Conservation (phyloP, 139 green algal genomes). For the Diplosphaera chodatii region DNA sequence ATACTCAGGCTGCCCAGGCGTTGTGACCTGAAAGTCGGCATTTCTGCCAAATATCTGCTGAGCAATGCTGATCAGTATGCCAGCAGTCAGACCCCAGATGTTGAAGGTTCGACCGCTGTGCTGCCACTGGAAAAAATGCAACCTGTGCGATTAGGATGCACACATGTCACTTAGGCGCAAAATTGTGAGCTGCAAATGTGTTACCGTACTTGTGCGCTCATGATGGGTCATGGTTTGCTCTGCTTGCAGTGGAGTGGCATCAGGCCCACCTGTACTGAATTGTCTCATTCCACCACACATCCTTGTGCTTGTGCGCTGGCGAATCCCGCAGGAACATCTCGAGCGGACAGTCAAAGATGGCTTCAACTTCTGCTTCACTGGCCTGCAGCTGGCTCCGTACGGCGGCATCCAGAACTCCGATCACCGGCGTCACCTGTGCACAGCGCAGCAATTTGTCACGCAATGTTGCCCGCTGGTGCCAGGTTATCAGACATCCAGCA, state of each 20-base stretch:
- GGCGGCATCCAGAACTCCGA: constrained; percentile 24
- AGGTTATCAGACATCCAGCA: no score
- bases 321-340: not conserved
- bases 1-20: not conserved
- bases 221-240: no score
- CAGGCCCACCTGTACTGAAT: not conserved
- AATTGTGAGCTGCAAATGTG: no score
- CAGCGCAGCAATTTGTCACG: no score
- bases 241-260: not conserved
- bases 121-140: constrained; percentile 29
- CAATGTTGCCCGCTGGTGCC: no score
- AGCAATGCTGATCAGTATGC: constrained; percentile 30
- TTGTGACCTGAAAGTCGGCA: constrained; percentile 14
- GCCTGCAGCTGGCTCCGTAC: constrained; percentile 2
- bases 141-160: constrained; percentile 4
- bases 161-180: no score
- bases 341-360: constrained; percentile 29
- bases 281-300: not conserved
- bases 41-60: not conserved
- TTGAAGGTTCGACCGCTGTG: constrained; percentile 1
- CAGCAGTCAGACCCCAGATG: constrained; percentile 42
- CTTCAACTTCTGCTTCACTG: constrained; percentile 21
- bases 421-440: constrained; percentile 41
- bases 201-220: no score
- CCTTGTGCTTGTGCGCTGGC: not conserved